These are phyloP conservation scores for Apiotrichum sp. DNA, from an alignment of 1,284 basidiomycete species.

Conservation along the genomic window DNA sequence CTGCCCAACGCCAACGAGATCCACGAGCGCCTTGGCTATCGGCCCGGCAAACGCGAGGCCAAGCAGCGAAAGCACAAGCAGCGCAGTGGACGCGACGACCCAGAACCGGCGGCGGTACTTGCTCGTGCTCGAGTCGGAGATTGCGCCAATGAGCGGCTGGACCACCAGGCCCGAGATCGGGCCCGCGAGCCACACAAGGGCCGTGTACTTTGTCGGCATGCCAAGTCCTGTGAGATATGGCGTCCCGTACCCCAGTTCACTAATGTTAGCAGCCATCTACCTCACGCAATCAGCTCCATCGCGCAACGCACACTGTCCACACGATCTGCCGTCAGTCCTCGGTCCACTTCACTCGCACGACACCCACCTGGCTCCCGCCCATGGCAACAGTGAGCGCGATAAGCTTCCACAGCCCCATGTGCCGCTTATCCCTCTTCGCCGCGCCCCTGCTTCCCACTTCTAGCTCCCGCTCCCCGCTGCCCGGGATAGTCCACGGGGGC, in stretches of 20 bases:
- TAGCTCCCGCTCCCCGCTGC: conserved; percentile 2
- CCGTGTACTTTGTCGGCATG: conserved; percentile 81
- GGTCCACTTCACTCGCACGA: no score
- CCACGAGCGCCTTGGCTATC: conserved; percentile 68
- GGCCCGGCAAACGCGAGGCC: conserved; percentile 76
- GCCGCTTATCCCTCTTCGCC: conserved; percentile 6
- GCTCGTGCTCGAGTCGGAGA: conserved; percentile 86
- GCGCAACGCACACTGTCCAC: conserved; percentile 29
- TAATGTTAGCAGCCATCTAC: conserved; percentile 13
- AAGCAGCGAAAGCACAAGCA: conserved; percentile 52
- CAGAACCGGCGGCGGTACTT: conserved; percentile 84
- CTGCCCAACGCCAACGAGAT: conserved; percentile 65
- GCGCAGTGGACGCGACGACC: conserved; percentile 74
- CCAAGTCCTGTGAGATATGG: conserved; percentile 87
- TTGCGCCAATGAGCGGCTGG: conserved; percentile 90
- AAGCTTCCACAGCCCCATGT: conserved; percentile 28
- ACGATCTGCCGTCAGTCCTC: conserved; percentile 25
- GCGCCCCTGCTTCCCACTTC: neutral
- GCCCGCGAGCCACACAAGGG: conserved; percentile 94
- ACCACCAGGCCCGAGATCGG: conserved; percentile 78
- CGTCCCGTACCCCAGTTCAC: conserved; percentile 71
- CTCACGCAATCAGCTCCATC: conserved; percentile 5
- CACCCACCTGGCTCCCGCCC: conserved; percentile 66
- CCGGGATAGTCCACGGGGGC: conserved; percentile 1
- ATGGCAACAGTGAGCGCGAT: conserved; percentile 52